phyloP scores from a whole-genome alignment of 768 basidiomycete species.

The Kwoniella sp. region DNA sequence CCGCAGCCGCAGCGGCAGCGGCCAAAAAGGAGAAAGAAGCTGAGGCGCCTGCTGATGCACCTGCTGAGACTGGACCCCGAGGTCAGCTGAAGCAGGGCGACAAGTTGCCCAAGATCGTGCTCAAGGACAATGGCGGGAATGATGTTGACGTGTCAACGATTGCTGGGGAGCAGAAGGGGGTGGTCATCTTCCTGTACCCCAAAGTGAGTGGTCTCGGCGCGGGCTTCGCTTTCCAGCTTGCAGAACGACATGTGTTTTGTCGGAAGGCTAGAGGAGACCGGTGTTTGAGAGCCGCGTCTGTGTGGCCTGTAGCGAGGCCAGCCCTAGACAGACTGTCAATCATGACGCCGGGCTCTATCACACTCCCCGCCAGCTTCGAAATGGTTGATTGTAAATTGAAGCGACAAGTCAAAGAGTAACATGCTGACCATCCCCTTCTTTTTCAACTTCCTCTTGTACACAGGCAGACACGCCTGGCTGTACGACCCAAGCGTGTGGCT shows the following conservation, averaged over 20 bases:
- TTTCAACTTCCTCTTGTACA: slow-evolving; percentile 2
- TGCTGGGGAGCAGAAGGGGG: slow-evolving; percentile 66
- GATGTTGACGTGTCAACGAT: slow-evolving; percentile 71
- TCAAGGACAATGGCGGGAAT: slow-evolving; percentile 83
- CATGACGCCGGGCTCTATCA: too few relatives aligned
- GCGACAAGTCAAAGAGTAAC: too few relatives aligned
- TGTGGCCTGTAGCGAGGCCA: too few relatives aligned
- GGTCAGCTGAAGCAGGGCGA: slow-evolving; percentile 70
- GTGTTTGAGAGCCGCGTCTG: too few relatives aligned
- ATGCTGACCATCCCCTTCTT: not conserved
- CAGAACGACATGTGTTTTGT: too few relatives aligned
- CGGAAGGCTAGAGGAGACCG: too few relatives aligned
- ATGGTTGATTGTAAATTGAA: too few relatives aligned
- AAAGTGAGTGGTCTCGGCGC: slow-evolving; percentile 40
- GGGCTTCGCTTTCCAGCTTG: slow-evolving; percentile 60
- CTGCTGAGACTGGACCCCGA: slow-evolving; percentile 38
- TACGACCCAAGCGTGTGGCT: slow-evolving; percentile 89
- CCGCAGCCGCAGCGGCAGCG: not conserved
- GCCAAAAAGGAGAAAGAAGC: slow-evolving; percentile 41
- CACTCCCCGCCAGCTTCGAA: too few relatives aligned
- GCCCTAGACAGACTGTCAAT: too few relatives aligned
- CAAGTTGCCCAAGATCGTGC: slow-evolving; percentile 68
- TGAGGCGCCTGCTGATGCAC: slow-evolving; percentile 45
- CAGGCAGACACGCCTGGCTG: slow-evolving; percentile 64
- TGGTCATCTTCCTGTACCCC: slow-evolving; percentile 64